Percentiles rank a stretch among this genome's conserved stretches.
Conservation (phyloP, 2,329 filamentous ascomycete genomes). For the Beauveria australis region DNA sequence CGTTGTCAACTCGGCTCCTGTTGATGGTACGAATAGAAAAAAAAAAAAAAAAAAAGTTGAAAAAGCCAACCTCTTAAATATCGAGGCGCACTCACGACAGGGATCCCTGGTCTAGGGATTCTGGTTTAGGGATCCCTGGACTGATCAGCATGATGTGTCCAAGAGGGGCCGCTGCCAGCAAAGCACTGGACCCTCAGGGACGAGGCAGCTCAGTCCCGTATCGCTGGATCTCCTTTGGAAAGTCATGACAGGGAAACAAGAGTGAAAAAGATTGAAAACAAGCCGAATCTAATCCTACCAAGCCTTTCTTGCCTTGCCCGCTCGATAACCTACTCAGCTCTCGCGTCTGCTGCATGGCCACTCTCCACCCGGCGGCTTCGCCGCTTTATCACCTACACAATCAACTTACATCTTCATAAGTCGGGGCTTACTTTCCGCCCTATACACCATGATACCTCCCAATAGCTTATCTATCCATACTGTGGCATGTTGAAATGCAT, state of each 20-base stretch:
- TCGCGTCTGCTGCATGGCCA: neutral
- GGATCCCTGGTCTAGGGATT: neutral
- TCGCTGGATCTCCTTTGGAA: neutral
- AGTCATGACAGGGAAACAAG: neutral
- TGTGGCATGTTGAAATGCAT: too few species aligned
- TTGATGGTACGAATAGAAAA: too few species aligned
- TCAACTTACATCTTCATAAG: neutral
- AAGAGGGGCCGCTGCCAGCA: slow-evolving; percentile 2
- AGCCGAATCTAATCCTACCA: neutral
- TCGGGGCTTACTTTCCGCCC: neutral
- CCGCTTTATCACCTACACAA: neutral
- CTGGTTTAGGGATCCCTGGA: too few species aligned
- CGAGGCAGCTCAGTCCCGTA: neutral
- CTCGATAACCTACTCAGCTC: neutral
- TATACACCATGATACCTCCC: neutral
- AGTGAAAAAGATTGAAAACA: neutral
- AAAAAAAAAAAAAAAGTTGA: too few species aligned
- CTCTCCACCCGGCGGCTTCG: neutral
- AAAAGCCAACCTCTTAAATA: too few species aligned
- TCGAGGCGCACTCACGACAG: too few species aligned
- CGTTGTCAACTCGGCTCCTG: too few species aligned
- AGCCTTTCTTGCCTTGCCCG: neutral
- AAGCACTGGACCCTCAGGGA: neutral
- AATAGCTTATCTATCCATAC: neutral
- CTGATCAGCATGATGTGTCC: neutral